Evolutionary conservation across 805 yeast genomes (phyloP), one percentile per base, ranked within the genome.

Genomic region (Zygosaccharomyces rouxii): DNA sequence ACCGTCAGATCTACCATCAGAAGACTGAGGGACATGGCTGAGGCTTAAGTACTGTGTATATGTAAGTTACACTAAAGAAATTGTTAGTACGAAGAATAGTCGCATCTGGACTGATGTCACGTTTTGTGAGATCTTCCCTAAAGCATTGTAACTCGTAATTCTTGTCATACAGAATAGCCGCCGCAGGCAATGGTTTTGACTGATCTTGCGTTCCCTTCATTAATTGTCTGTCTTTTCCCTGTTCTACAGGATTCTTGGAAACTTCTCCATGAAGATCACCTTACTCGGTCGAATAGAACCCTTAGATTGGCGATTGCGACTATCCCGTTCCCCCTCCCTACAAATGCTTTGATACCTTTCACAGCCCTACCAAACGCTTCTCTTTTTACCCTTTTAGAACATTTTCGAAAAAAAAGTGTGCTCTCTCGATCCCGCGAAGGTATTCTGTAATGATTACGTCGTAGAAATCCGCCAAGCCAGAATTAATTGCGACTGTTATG

Each of bases 1-100:
- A 94, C 99, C 69, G 97, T 90, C 77, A 90, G 99, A 86, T 94
- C 99, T 60, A 92, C 99, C 77, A 94, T 94, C 82, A 92, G 99
- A 84, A 96, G 99, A 86, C 88, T 94, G 79, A 89, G 99, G 85
- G 99, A 94, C 74, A 75, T 95, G 82, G 97, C 95, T 78, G 99
- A 94, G 82, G 99, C 96, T 74, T 94, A 90, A 87, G 35, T 41
- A 41, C 44, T 41, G 44, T 41, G 44, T 41, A 41, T 41, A 41
- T 26, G 23, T 41, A 41, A 41, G 28, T 33, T 41, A 35, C 44
- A 41, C 44, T 23, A 41, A 21, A 40, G 28, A 30, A 41, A 26
- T 33, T 41, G 44, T 41, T 41, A 41, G 44, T 33, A 41, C 37
- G 44, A 28, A 33, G 35, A 6, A 16, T n/a, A 16, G 5, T 7